Percentiles rank a stretch among this genome's conserved stretches.
Conservation (phyloP, 768 basidiomycete genomes). For the Trametes coccinea region DNA sequence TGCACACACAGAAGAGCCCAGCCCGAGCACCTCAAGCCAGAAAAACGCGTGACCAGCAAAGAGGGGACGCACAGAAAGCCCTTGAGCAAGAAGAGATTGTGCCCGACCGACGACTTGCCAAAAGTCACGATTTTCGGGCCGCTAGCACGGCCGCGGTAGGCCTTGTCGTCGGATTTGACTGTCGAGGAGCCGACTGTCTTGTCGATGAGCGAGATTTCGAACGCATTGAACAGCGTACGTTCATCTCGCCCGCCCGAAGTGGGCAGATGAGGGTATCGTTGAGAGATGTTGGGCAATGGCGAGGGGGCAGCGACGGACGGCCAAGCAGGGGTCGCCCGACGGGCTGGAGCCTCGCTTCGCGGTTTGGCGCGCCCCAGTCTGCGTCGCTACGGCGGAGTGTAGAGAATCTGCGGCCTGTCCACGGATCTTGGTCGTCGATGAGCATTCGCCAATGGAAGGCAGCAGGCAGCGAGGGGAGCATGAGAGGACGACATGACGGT, state of each 20-base stretch:
- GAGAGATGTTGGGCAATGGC: not conserved
- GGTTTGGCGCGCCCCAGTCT: no score
- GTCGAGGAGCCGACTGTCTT: not conserved
- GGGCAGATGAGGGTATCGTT: conserved; percentile 12
- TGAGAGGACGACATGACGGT: no score
- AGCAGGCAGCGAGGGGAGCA: no score
- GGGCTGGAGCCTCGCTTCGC: not conserved
- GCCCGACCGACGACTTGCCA: not conserved
- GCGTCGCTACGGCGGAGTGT: no score
- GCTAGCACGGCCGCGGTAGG: not conserved
- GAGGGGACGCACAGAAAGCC: not conserved
- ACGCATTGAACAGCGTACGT: not conserved
- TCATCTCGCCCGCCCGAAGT: not conserved
- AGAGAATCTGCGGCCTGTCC: no score
- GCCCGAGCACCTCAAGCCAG: not conserved
- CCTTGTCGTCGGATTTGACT: not conserved
- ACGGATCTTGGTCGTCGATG: no score
- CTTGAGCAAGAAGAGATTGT: not conserved
- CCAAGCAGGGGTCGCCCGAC: no score
- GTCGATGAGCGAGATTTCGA: conserved; percentile 4
- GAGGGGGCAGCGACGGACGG: not conserved
- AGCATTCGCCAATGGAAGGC: no score
- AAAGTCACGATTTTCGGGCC: conserved; percentile 1
- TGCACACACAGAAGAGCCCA: not conserved
- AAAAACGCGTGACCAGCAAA: not conserved